phyloP scores from a whole-genome alignment of 1,139 yeast species.

The Wickerhamomyces sp. region DNA sequence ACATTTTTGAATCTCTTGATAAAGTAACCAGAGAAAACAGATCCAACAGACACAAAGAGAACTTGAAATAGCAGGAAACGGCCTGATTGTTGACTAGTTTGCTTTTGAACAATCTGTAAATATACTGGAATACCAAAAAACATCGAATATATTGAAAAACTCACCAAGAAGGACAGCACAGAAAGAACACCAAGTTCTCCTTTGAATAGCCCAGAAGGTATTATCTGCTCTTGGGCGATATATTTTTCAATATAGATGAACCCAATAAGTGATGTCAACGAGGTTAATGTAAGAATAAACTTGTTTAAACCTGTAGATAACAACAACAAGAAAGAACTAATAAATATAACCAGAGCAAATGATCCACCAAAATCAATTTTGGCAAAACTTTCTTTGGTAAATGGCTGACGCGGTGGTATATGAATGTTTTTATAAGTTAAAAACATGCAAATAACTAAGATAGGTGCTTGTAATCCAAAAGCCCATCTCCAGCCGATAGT shows the following conservation, averaged over 20 bases:
- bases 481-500: slow-evolving; percentile 77
- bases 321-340: slow-evolving; percentile 43
- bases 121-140: slow-evolving; percentile 52
- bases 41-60: slow-evolving; percentile 46
- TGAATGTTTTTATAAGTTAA: slow-evolving; percentile 26
- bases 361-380: slow-evolving; percentile 79
- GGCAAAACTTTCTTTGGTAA: slow-evolving; percentile 40
- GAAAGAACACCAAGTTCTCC: slow-evolving; percentile 48
- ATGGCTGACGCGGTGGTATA: slow-evolving; percentile 29
- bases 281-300: slow-evolving; percentile 4
- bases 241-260: slow-evolving; percentile 44
- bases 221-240: slow-evolving; percentile 48
- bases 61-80: slow-evolving; percentile 41
- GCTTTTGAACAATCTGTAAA: slow-evolving; percentile 45
- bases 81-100: slow-evolving; percentile 48
- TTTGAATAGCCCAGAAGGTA: slow-evolving; percentile 46
- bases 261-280: slow-evolving; percentile 10
- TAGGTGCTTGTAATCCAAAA: slow-evolving; percentile 59
- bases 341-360: slow-evolving; percentile 51
- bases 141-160: slow-evolving; percentile 42
- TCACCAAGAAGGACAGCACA: slow-evolving; percentile 48
- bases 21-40: slow-evolving; percentile 48
- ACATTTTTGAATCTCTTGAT: slow-evolving; percentile 21
- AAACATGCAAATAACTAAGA: slow-evolving; percentile 44
- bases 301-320: slow-evolving; percentile 24